These are phyloP conservation scores for Solanum corneliomulleri DNA, from an alignment of 257 asterid genomes.

Conservation along the genomic window DNA sequence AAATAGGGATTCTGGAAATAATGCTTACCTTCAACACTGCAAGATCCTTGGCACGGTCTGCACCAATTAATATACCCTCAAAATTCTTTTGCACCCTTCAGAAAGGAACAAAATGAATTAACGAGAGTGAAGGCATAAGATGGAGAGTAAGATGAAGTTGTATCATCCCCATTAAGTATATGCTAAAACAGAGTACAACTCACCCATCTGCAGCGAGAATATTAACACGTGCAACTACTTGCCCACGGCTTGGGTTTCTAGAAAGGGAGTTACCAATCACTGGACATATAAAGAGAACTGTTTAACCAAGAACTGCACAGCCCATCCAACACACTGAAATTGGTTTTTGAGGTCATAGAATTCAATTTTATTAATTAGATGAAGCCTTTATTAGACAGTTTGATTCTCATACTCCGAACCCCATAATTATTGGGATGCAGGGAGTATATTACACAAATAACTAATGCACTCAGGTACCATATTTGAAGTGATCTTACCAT, in stretches of 20 bases:
- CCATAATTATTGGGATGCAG: neutral
- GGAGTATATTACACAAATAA: neutral
- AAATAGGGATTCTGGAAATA: neutral
- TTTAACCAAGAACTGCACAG: neutral
- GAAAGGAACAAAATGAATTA: neutral
- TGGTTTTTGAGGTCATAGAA: neutral
- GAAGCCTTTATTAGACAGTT: neutral
- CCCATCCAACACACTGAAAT: neutral
- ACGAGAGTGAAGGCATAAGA: neutral
- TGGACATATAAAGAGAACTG: constrained; percentile 18
- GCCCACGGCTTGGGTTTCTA: constrained; percentile 67
- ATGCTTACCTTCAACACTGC: constrained; percentile 77
- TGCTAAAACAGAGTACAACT: neutral
- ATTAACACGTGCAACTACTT: constrained; percentile 91
- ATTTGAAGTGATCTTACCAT: constrained; percentile 42
- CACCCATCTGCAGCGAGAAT: constrained; percentile 92
- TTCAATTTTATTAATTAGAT: neutral
- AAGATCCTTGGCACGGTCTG: constrained; percentile 97
- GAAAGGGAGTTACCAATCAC: constrained; percentile 96
- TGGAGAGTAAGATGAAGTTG: neutral
- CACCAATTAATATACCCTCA: constrained; percentile 83
- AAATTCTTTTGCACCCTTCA: constrained; percentile 86
- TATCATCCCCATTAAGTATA: neutral
- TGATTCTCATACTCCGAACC: neutral
- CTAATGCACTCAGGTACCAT: neutral